Conservation (phyloP, 441 rosid genomes). For the Croton laevigatus region DNA sequence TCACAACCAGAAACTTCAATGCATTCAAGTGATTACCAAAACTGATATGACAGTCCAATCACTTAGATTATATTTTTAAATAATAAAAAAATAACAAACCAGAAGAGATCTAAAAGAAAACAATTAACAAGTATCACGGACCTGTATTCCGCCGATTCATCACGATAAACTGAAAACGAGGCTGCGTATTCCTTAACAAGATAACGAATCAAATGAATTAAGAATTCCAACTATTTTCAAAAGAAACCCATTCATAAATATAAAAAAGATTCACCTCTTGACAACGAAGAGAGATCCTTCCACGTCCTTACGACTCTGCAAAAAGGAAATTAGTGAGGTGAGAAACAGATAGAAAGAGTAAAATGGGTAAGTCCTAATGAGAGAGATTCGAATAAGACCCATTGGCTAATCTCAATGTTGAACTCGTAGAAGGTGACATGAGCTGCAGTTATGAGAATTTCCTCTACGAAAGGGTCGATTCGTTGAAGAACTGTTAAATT, state of each 20-base stretch:
- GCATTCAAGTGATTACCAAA: not conserved
- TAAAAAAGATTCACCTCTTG: conserved; percentile 54
- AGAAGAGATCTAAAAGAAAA: not conserved
- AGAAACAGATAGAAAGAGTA: not conserved
- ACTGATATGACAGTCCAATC: not conserved
- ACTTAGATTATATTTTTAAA: not conserved
- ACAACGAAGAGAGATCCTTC: conserved; percentile 97
- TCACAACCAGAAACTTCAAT: not conserved
- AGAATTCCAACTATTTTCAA: not conserved
- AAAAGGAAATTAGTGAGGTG: not conserved
- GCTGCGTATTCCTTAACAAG: conserved; percentile 67
- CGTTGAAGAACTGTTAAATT: conserved; percentile 91
- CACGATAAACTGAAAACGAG: conserved; percentile 95
- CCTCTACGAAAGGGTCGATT: conserved; percentile 82
- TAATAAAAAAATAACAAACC: not conserved
- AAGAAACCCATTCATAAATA: not conserved
- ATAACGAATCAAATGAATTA: conserved; percentile 7
- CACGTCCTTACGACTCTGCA: conserved; percentile 94
- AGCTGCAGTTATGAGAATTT: conserved; percentile 93
- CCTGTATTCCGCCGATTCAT: conserved; percentile 97
- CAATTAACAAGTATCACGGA: conserved; percentile 20
- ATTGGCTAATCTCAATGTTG: conserved; percentile 78
- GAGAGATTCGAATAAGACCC: conserved; percentile 42
- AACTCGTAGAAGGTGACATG: conserved; percentile 97
- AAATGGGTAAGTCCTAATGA: not conserved